Evolutionary conservation across 495 filamentous ascomycete genomes (phyloP).

Genomic region (Aspergillus sclerotiicarbonarius): DNA sequence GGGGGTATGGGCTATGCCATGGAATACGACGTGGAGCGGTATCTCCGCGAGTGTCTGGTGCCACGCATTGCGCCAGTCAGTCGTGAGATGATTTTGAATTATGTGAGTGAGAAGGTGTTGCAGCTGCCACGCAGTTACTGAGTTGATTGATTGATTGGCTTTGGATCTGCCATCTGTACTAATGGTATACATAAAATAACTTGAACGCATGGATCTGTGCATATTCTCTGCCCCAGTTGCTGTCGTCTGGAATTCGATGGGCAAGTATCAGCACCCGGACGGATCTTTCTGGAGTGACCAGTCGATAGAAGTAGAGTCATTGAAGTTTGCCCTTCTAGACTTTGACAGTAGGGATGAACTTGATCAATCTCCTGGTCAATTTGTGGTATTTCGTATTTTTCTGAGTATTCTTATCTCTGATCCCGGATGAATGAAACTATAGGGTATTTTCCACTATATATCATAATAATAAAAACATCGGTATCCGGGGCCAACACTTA

Average conservation of each 20-base stretch:
- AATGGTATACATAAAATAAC: not conserved
- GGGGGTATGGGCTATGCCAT: constrained; percentile 78
- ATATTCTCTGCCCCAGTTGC: too few species aligned
- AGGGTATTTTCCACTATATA: too few species aligned
- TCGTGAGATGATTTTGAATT: constrained; percentile 79
- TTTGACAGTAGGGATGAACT: not conserved
- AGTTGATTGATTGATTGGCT: not conserved
- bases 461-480: too few species aligned
- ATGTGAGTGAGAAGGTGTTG: constrained; percentile 71
- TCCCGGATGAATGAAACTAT: too few species aligned
- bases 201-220: too few species aligned
- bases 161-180: not conserved
- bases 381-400: not conserved
- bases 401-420: too few species aligned
- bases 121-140: constrained; percentile 53
- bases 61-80: constrained; percentile 74
- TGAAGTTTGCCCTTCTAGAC: too few species aligned
- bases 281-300: not conserved
- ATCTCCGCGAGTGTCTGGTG: constrained; percentile 70
- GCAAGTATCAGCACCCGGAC: too few species aligned
- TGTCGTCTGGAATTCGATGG: too few species aligned
- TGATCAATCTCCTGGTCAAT: not conserved
- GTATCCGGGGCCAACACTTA: too few species aligned
- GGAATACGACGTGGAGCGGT: constrained; percentile 78
- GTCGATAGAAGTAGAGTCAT: not conserved